Conservation (phyloP, 331 rosid genomes). For the Saraca asoca region DNA sequence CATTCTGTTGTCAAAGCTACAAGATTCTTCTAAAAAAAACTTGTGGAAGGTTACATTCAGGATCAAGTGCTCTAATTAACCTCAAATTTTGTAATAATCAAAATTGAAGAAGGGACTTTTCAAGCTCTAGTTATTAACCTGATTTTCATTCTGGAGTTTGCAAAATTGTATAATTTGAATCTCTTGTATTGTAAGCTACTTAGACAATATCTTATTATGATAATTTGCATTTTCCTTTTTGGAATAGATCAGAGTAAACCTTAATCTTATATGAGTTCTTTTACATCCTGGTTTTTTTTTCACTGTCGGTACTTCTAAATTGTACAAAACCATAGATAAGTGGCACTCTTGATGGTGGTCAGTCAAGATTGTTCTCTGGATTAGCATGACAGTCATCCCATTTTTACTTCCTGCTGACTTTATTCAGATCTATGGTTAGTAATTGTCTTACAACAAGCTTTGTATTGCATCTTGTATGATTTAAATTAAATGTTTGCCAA, state of each 20-base stretch:
- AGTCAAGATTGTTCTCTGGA: conserved; percentile 65
- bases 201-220: conserved; percentile 19
- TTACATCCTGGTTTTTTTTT: conserved; percentile 73
- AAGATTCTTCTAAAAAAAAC: too few relatives aligned
- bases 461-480: conserved; percentile 13
- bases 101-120: too few relatives aligned
- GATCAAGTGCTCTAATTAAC: too few relatives aligned
- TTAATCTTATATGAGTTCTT: conserved; percentile 66
- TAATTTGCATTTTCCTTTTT: background rate
- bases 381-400: conserved; percentile 58
- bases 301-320: conserved; percentile 75
- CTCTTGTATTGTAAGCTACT: conserved; percentile 22
- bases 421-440: conserved; percentile 86
- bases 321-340: conserved; percentile 54
- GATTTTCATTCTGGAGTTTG: too few relatives aligned
- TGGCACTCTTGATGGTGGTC: conserved; percentile 99
- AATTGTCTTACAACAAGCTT: conserved; percentile 22
- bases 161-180: too few relatives aligned
- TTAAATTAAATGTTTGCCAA: conserved; percentile 8
- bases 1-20: too few relatives aligned
- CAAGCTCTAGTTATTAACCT: too few relatives aligned
- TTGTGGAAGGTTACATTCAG: too few relatives aligned
- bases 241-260: conserved; percentile 38
- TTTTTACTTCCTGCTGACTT: conserved; percentile 75
- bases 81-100: too few relatives aligned